Percentiles rank a stretch among this genome's conserved stretches.
Evolutionary conservation across 768 basidiomycete genomes (phyloP).

Genomic region (Fomitopsis pulvina): DNA sequence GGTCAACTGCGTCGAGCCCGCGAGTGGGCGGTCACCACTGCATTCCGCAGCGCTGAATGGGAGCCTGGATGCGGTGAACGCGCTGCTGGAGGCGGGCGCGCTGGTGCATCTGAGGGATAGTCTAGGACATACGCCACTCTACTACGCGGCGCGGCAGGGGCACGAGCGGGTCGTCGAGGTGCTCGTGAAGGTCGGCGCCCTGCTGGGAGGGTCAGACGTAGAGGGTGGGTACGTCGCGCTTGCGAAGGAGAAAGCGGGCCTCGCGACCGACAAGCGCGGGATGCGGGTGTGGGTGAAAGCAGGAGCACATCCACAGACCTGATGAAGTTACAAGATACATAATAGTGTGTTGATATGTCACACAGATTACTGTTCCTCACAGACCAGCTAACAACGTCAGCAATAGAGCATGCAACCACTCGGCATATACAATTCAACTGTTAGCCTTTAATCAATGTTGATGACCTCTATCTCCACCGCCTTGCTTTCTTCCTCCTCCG

Average conservation of each 20-base stretch:
- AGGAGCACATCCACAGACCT: constrained; percentile 24
- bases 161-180: constrained; percentile 53
- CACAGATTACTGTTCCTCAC: neutral
- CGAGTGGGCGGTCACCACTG: constrained; percentile 69
- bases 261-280: constrained; percentile 35
- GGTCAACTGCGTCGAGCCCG: constrained; percentile 64
- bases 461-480: constrained; percentile 22
- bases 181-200: constrained; percentile 69
- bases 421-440: neutral
- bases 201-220: constrained; percentile 60
- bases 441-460: neutral
- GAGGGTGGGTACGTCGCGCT: constrained; percentile 50
- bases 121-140: constrained; percentile 78
- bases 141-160: constrained; percentile 76
- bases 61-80: constrained; percentile 30
- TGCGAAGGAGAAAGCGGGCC: constrained; percentile 32
- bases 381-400: neutral
- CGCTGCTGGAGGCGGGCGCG: constrained; percentile 67
- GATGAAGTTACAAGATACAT: neutral
- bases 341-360: constrained; percentile 1
- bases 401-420: neutral
- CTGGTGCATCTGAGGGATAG: constrained; percentile 76
- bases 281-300: constrained; percentile 52
- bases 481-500: constrained; percentile 14
- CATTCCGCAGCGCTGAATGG: constrained; percentile 77